Conservation (phyloP, 2,329 filamentous ascomycete species). For the Neopestalotiopsis sp. region DNA sequence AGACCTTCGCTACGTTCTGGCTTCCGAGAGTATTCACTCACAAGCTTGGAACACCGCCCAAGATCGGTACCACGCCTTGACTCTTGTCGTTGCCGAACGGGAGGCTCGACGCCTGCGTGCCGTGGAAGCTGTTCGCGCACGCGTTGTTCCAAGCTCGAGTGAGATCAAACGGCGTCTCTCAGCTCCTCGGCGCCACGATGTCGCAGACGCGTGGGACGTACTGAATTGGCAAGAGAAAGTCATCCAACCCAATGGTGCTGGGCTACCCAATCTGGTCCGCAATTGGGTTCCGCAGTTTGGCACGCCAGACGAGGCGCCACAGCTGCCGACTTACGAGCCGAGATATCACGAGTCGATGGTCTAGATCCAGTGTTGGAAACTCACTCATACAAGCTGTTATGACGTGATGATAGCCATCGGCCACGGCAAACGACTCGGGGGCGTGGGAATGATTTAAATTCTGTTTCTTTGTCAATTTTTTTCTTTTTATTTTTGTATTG, state of each 20-base stretch:
- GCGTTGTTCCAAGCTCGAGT: conserved; percentile 40
- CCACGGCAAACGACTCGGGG: background rate
- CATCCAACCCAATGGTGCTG: conserved; percentile 41
- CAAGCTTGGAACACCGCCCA: conserved; percentile 56
- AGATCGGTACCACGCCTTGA: conserved; percentile 54
- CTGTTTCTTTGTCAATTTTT: background rate
- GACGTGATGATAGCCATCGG: conserved; percentile 28
- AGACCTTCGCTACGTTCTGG: conserved; percentile 69
- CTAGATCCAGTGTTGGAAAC: conserved; percentile 24
- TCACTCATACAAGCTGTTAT: conserved; percentile 25
- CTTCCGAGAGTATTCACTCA: conserved; percentile 61
- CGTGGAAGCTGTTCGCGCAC: conserved; percentile 48
- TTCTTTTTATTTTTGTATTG: conserved; percentile 26
- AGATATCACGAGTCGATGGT: conserved; percentile 35
- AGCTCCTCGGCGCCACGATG: conserved; percentile 44
- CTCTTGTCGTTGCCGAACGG: conserved; percentile 59
- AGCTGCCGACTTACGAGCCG: conserved; percentile 25
- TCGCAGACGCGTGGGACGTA: conserved; percentile 50
- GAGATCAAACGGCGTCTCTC: conserved; percentile 41
- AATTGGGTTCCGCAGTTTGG: conserved; percentile 48
- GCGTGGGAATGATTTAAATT: conserved; percentile 22
- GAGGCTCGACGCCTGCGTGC: conserved; percentile 59
- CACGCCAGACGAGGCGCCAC: conserved; percentile 24
- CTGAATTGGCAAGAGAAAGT: conserved; percentile 57
- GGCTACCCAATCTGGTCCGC: conserved; percentile 49